Conservation (phyloP, 768 basidiomycete genomes). For the Russula abietina region DNA sequence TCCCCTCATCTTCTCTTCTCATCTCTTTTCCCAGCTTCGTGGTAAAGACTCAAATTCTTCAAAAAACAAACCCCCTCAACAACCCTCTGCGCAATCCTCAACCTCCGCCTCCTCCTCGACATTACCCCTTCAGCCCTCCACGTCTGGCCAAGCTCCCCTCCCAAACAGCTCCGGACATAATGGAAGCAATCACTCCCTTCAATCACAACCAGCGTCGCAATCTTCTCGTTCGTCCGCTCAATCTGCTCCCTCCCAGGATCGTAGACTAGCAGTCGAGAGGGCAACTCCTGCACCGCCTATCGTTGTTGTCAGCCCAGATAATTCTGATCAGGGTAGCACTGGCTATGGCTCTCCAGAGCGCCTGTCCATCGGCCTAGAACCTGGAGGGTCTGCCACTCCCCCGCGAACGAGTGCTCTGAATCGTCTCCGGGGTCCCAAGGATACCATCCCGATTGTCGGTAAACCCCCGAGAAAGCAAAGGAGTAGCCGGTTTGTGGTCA, state of each 20-base stretch:
- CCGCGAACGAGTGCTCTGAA: constrained; percentile 65
- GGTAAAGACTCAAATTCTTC: constrained; percentile 62
- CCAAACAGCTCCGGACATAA: constrained; percentile 33
- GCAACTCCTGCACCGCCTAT: constrained; percentile 66
- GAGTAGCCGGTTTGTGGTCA: constrained; percentile 93
- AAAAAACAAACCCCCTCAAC: constrained; percentile 63
- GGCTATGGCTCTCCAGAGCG: constrained; percentile 46
- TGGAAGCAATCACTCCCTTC: constrained; percentile 39
- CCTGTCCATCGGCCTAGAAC: constrained; percentile 43
- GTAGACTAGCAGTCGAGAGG: constrained; percentile 48
- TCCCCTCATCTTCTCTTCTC: constrained; percentile 17
- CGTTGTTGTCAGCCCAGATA: constrained; percentile 79
- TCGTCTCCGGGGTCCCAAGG: constrained; percentile 82
- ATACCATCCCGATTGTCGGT: constrained; percentile 93
- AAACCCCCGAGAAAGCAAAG: constrained; percentile 97
- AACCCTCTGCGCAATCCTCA: constrained; percentile 35
- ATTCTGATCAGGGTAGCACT: constrained; percentile 44
- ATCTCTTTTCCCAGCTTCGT: constrained; percentile 44
- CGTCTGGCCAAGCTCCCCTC: constrained; percentile 35
- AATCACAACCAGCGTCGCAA: constrained; percentile 34
- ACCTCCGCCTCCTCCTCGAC: constrained; percentile 40
- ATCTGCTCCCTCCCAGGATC: constrained; percentile 45
- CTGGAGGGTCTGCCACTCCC: constrained; percentile 41
- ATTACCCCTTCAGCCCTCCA: constrained; percentile 39
- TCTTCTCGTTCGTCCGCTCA: constrained; percentile 39